A percentile compares a stretch with the other conserved stretches of the same genome.
Conservation (phyloP, 768 basidiomycete species). For the Candolleomyces efflorescens region DNA sequence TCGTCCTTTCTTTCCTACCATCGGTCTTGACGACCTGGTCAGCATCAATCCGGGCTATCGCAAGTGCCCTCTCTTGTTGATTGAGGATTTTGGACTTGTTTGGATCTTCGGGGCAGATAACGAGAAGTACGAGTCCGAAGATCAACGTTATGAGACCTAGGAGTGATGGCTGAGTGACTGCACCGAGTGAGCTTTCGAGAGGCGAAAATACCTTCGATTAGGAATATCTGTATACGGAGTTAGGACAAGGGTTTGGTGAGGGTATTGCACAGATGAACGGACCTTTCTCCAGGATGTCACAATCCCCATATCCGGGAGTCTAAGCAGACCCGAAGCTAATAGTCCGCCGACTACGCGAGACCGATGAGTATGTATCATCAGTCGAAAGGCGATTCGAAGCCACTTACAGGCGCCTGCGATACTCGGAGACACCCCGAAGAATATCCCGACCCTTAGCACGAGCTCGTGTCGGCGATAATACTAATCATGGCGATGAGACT, state of each 20-base stretch:
- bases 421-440: constrained; percentile 29
- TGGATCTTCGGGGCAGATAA: constrained; percentile 22
- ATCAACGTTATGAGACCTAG: constrained; percentile 22
- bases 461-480: constrained; percentile 32
- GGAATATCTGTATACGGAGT: constrained; percentile 20
- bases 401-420: constrained; percentile 32
- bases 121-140: constrained; percentile 18
- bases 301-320: constrained; percentile 26
- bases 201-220: constrained; percentile 23
- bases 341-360: constrained; percentile 27
- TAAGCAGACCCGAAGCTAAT: constrained; percentile 32
- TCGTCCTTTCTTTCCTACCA: constrained; percentile 11
- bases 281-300: constrained; percentile 34
- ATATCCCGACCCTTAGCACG: constrained; percentile 30
- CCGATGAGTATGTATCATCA: neutral
- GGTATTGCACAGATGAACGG: neutral
- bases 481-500: constrained; percentile 8
- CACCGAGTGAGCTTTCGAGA: neutral
- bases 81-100: constrained; percentile 20
- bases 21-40: constrained; percentile 15
- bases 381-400: neutral
- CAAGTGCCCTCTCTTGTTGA: constrained; percentile 20
- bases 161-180: neutral
- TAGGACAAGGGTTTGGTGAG: neutral
- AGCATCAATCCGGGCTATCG: constrained; percentile 23